These are phyloP conservation scores for Chloropicon primus DNA, from an alignment of 139 green algal genomes.

Conservation along the genomic window DNA sequence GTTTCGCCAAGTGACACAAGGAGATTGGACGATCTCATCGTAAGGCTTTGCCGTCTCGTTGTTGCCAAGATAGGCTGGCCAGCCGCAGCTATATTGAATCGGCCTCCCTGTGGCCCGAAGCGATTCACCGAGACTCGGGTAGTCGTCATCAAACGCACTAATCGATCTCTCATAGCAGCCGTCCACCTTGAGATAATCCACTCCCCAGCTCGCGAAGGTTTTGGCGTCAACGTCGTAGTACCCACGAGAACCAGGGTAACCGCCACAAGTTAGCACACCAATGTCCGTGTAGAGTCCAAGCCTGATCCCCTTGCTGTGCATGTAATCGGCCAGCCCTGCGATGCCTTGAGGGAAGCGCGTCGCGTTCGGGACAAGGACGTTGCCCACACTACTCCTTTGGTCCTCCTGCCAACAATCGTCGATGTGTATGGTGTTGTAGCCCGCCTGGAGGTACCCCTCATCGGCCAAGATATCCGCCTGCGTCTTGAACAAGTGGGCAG, in stretches of 20 bases:
- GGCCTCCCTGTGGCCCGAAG: background rate
- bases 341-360: slow-evolving; percentile 16
- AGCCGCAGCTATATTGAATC: slow-evolving; percentile 8
- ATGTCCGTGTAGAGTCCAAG: slow-evolving; percentile 58
- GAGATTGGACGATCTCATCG: background rate
- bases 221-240: slow-evolving; percentile 47
- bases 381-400: background rate
- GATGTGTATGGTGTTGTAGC: slow-evolving; percentile 22
- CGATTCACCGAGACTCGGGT: background rate
- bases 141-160: background rate
- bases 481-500: background rate
- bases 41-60: background rate
- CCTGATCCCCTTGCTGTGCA: slow-evolving; percentile 32
- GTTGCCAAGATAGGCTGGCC: slow-evolving; percentile 2
- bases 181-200: slow-evolving; percentile 66
- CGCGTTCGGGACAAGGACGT: slow-evolving; percentile 2
- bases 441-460: slow-evolving; percentile 9
- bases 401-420: slow-evolving; percentile 14
- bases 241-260: slow-evolving; percentile 42
- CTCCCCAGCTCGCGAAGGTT: slow-evolving; percentile 51
- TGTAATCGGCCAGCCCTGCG: slow-evolving; percentile 18
- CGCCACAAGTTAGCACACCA: slow-evolving; percentile 45
- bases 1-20: slow-evolving; percentile 9
- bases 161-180: slow-evolving; percentile 27
- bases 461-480: background rate